A percentile compares a stretch with the other conserved stretches of the same genome.
phyloP scores from a whole-genome alignment of 306 rosid species.

The Fragaria iinumae region DNA sequence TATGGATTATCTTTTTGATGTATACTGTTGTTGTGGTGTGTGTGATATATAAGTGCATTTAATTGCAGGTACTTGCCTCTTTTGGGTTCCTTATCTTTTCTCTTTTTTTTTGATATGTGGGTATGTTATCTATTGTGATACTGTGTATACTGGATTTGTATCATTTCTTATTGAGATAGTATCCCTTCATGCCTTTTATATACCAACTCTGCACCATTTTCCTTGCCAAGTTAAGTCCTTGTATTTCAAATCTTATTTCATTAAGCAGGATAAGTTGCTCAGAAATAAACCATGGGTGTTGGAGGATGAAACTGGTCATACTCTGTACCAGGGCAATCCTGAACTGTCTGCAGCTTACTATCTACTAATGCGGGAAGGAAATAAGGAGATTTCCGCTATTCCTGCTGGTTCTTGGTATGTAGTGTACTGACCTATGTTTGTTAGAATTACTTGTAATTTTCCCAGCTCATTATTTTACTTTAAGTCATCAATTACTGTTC shows the following conservation, averaged over 20 bases:
- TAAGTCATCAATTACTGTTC: not conserved
- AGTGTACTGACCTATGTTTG: not conserved
- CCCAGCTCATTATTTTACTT: not conserved
- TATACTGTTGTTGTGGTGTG: not conserved
- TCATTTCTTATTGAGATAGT: not conserved
- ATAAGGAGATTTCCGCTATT: slow-evolving; percentile 81
- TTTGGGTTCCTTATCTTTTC: not conserved
- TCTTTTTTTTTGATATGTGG: too few species aligned
- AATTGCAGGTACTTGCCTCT: not conserved
- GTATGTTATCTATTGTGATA: not conserved
- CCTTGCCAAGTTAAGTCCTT: not conserved
- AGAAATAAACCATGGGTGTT: slow-evolving; percentile 92
- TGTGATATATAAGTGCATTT: not conserved
- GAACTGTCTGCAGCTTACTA: slow-evolving; percentile 90
- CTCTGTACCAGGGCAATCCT: slow-evolving; percentile 77
- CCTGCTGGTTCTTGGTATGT: slow-evolving; percentile 98
- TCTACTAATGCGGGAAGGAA: slow-evolving; percentile 67
- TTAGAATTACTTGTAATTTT: not conserved
- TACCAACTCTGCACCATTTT: not conserved
- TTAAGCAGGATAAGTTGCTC: slow-evolving; percentile 68
- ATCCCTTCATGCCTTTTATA: not conserved
- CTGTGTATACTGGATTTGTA: not conserved
- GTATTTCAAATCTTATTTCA: not conserved
- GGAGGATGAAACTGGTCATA: slow-evolving; percentile 94
- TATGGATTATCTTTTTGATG: too few species aligned